A percentile compares a stretch with the other conserved stretches of the same genome.
These are phyloP conservation scores for Chalciporus chontae DNA, from an alignment of 768 basidiomycete genomes.

Conservation along the genomic window DNA sequence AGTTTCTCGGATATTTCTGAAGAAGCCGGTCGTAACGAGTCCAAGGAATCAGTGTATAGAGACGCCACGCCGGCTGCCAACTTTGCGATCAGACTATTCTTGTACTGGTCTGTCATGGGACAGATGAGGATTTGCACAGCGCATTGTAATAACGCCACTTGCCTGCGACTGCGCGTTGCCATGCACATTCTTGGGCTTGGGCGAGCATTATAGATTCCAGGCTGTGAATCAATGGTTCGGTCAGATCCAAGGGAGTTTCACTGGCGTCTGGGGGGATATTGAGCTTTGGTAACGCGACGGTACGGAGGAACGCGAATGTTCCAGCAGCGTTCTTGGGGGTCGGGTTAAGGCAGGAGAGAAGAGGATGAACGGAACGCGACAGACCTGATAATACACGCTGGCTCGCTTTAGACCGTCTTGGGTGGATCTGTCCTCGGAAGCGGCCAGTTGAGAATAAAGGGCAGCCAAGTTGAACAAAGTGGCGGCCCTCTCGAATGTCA, in stretches of 20 bases:
- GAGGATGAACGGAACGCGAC: not conserved
- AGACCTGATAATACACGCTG: slow-evolving; percentile 65
- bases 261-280: slow-evolving; percentile 45
- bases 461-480: slow-evolving; percentile 85
- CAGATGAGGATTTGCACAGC: not conserved
- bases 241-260: slow-evolving; percentile 64
- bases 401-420: slow-evolving; percentile 85
- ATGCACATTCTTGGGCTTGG: slow-evolving; percentile 95
- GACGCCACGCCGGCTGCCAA: slow-evolving; percentile 73
- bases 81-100: slow-evolving; percentile 81
- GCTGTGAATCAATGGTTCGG: slow-evolving; percentile 52
- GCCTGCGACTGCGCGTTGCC: slow-evolving; percentile 91
- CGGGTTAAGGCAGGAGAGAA: slow-evolving; percentile 13
- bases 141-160: slow-evolving; percentile 4
- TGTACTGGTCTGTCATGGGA: slow-evolving; percentile 51
- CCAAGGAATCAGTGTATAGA: slow-evolving; percentile 55
- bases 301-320: slow-evolving; percentile 56
- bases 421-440: slow-evolving; percentile 62
- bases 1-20: slow-evolving; percentile 45
- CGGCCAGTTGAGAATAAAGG: slow-evolving; percentile 79
- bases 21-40: slow-evolving; percentile 41
- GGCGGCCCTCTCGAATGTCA: slow-evolving; percentile 78
- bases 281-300: slow-evolving; percentile 52
- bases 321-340: slow-evolving; percentile 64
- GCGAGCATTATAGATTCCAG: slow-evolving; percentile 81